phyloP scores from a whole-genome alignment of 306 rosid species.

The Vigna unguiculata region DNA sequence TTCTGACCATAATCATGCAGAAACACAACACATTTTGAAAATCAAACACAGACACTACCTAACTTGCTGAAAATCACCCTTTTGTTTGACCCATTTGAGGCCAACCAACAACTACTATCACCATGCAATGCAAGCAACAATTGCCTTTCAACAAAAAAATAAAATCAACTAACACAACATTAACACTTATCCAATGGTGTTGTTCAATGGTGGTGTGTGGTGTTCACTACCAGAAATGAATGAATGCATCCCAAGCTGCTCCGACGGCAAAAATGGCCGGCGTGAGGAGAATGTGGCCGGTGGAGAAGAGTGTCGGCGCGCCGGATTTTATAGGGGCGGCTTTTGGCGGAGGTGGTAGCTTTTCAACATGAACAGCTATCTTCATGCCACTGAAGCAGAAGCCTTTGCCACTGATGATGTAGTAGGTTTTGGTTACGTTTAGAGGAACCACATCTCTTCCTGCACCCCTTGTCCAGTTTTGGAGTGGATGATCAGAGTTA shows the following conservation, averaged over 20 bases:
- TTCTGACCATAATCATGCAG: conserved; percentile 20
- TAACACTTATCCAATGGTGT: conserved; percentile 33
- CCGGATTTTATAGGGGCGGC: conserved; percentile 49
- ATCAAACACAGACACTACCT: conserved; percentile 46
- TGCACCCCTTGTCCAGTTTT: conserved; percentile 86
- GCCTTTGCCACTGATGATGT: conserved; percentile 85
- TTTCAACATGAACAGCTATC: conserved; percentile 69
- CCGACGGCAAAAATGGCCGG: conserved; percentile 69
- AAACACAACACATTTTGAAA: conserved; percentile 38
- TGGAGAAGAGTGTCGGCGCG: conserved; percentile 44
- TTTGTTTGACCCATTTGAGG: conserved; percentile 39
- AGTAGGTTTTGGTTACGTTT: conserved; percentile 77
- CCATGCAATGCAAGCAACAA: conserved; percentile 30
- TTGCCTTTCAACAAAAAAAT: neutral
- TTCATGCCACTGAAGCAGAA: conserved; percentile 95
- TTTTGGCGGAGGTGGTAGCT: conserved; percentile 75
- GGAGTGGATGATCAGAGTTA: conserved; percentile 70
- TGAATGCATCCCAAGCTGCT: conserved; percentile 66
- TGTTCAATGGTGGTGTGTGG: neutral
- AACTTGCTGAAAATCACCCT: conserved; percentile 27
- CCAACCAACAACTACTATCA: conserved; percentile 41
- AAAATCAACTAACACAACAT: conserved; percentile 28
- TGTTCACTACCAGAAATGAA: conserved; percentile 52
- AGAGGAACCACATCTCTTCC: conserved; percentile 95
- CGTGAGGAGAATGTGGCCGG: conserved; percentile 50